Base-by-base conservation (phyloP, 2,329 filamentous ascomycete genomes). In the Sclerotinia minor region DNA sequence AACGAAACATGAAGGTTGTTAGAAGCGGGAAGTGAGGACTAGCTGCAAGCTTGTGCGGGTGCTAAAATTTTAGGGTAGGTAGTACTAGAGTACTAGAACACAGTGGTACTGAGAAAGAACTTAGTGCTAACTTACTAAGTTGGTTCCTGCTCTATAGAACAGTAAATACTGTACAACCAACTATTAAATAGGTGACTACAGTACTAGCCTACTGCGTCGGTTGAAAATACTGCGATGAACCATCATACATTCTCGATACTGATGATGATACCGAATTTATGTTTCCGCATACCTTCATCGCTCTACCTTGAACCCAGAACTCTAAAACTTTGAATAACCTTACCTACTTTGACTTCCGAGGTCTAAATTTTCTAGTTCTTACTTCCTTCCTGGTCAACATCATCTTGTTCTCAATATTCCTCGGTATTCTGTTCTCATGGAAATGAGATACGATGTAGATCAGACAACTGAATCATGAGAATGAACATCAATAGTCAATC, bases 401-500 rank as follows among this genome's bases (percentile, higher is more conserved):
- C 55, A 9, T 19, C 24, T 21, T 38, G n/a, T 32, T 47, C 41
- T 17, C 38, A 19, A 47, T 59, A 29, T n/a, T 44, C 19, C 41
- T 47, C 29, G 41, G 24, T 21, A 59, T 60, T 5, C 6, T 8
- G 5, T n/a, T 35, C 58, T 60, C 58, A 49, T 60, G 17, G 3
- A 49, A 35, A 60, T 47, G 44, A 32, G 11, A 60, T 60, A 60
- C 58, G 26, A 47, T 47, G 58, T 47, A 29, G 57, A 59, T 59
- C 57, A 32, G 41, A 59, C n/a, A 6, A 41, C 38, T 41, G 3
- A 9, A 24, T 60, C 19, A 17, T 6, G 15, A 60, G 13, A 60
- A 47, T 26, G 13, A 60, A 60, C 44, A 60, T 60, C 58, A 24
- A 49, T 60, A 60, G 35, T 35, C 35, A 8, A 26, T 49, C 58